Evolutionary conservation across 2,329 filamentous ascomycete species (phyloP), one percentile per base, ranked within the genome.

Genomic region (Diatrype stigma): DNA sequence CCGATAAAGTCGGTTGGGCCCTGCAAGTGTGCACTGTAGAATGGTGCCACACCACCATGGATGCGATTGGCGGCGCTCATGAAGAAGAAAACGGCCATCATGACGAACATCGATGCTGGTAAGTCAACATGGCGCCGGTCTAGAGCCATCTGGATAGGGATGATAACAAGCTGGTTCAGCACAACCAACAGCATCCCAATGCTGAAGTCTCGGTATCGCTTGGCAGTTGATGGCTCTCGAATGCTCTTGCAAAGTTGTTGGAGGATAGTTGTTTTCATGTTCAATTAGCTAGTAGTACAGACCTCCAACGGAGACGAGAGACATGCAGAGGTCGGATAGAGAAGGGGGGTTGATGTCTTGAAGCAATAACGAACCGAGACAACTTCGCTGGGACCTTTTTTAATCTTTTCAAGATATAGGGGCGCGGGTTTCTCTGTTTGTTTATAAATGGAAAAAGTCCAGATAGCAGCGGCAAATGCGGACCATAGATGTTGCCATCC

Each of bases 1-100:
- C 63, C 60, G 14, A 67, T 49, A 34, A 66, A 67, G 38, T 66
- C 63, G 1, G 59, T 60, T n/a, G 65, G 63, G 10, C 63, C 63
- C 16, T 57, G 60, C 28, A 67, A 30, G 48, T 66, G 51, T 19
- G 40, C 58, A 7, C 21, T 49, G 42, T 67, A 67, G 47, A 65
- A 52, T 8, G 38, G 45, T 23, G 42, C 48, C 21, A 58, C 56
- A 4, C 56, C 51, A 17, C 34, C 45, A 49, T 56, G 56, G 32
- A 62, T 47, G 8, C n/a, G 57, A 35, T 61, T 61, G 22, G 58
- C 56, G 35, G 60, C 37, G 8, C 58, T 50, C 60, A 66, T 62
- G 35, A 56, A 11, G 21, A 56, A 19, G 14, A 54, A 51, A 7
- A 59, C 44, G 11, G 64, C 44, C 12, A 64, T 42, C 63, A 67